A percentile compares a stretch with the other conserved stretches of the same genome.
Evolutionary conservation across 2,329 filamentous ascomycete genomes (phyloP).

Genomic region (Fusarium palustre): DNA sequence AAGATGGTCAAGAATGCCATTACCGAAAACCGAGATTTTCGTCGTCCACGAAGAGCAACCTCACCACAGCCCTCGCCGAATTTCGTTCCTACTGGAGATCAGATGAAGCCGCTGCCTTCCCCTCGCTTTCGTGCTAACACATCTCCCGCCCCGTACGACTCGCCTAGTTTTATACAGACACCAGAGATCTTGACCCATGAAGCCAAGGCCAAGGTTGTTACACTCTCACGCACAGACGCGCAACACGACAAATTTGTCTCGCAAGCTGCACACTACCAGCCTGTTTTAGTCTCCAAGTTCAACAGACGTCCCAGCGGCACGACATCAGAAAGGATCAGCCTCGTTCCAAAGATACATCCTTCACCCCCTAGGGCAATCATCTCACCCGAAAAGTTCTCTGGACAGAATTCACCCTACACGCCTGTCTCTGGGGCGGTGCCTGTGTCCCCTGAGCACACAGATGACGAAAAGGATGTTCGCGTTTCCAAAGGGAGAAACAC

Average conservation of each 20-base stretch:
- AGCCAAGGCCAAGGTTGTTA: constrained; percentile 28
- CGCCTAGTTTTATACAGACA: constrained; percentile 50
- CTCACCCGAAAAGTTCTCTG: constrained; percentile 9
- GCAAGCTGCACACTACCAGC: constrained; percentile 16
- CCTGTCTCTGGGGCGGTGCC: constrained; percentile 49
- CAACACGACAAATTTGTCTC: constrained; percentile 12
- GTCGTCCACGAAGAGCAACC: constrained; percentile 58
- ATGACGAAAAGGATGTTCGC: constrained; percentile 46
- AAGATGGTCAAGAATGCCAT: constrained; percentile 63
- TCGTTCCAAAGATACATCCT: constrained; percentile 10
- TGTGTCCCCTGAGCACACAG: constrained; percentile 55
- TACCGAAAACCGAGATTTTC: constrained; percentile 53
- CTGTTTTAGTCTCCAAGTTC: constrained; percentile 43
- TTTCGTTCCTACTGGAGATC: constrained; percentile 41
- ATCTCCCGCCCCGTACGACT: constrained; percentile 62
- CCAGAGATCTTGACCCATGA: constrained; percentile 1
- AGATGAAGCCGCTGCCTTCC: constrained; percentile 46
- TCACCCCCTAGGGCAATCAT: constrained; percentile 27
- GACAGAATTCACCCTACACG: constrained; percentile 38
- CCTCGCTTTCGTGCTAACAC: constrained; percentile 65
- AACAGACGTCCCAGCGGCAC: constrained; percentile 40
- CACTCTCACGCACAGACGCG: constrained; percentile 21
- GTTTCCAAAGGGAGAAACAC: constrained; percentile 49
- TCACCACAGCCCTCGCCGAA: constrained; percentile 64
- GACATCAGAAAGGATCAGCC: constrained; percentile 20